Conservation (phyloP, 768 basidiomycete species). For the Crassisporium funariophilum region DNA sequence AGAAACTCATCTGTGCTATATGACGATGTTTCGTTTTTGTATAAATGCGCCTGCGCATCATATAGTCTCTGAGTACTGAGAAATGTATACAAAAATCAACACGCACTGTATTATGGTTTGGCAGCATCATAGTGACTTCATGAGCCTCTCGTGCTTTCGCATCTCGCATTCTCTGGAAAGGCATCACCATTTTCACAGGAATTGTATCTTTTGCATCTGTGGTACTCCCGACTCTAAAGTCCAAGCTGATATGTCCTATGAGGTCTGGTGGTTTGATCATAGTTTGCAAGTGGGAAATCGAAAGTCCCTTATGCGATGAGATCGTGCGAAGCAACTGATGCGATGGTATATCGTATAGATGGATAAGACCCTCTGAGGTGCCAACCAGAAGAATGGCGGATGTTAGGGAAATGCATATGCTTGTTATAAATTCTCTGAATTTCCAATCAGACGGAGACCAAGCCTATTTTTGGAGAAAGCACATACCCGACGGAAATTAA, state of each 20-base stretch:
- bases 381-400: slow-evolving; percentile 82
- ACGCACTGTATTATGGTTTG: slow-evolving; percentile 46
- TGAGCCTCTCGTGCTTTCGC: slow-evolving; percentile 66
- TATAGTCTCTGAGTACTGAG: slow-evolving; percentile 8
- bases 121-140: slow-evolving; percentile 67
- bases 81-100: background rate
- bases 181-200: slow-evolving; percentile 63
- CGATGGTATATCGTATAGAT: slow-evolving; percentile 86
- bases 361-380: slow-evolving; percentile 69
- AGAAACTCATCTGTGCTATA: slow-evolving; percentile 61
- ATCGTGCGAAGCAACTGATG: slow-evolving; percentile 88
- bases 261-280: slow-evolving; percentile 89
- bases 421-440: slow-evolving; percentile 68
- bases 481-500: slow-evolving; percentile 73
- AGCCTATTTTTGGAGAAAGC: background rate
- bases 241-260: slow-evolving; percentile 73
- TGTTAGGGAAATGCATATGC: slow-evolving; percentile 76
- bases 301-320: slow-evolving; percentile 63
- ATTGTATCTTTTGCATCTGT: slow-evolving; percentile 56
- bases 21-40: slow-evolving; percentile 32
- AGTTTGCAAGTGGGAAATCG: slow-evolving; percentile 74
- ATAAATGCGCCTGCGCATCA: slow-evolving; percentile 14
- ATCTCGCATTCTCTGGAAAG: slow-evolving; percentile 78
- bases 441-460: background rate
- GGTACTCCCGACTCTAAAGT: slow-evolving; percentile 39